Percentiles rank a stretch among this genome's conserved stretches.
Evolutionary conservation across 371 early-diverging fungal species (phyloP).

Genomic region (Vittaforma corneae): DNA sequence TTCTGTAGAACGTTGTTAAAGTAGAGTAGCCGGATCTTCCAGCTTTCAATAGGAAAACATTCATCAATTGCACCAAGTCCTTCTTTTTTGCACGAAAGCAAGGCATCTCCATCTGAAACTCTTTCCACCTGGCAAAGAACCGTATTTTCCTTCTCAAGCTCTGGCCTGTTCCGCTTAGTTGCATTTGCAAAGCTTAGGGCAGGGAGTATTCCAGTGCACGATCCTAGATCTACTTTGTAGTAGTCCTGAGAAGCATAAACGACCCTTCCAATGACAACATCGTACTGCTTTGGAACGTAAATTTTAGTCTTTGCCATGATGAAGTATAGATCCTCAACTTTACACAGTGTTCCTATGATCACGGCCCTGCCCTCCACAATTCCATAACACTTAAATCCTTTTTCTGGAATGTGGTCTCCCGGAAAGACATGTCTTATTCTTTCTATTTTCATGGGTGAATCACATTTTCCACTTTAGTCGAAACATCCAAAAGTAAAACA

Average conservation of each 20-base stretch:
- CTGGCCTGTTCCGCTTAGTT: slow-evolving; percentile 57
- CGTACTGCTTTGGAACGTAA: slow-evolving; percentile 48
- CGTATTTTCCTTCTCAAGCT: slow-evolving; percentile 40
- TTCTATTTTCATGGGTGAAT: neutral
- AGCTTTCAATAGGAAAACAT: slow-evolving; percentile 25
- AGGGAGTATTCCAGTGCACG: slow-evolving; percentile 41
- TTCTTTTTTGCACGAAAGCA: slow-evolving; percentile 44
- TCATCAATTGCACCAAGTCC: slow-evolving; percentile 51
- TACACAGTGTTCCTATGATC: slow-evolving; percentile 24
- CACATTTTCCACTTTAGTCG: too few species aligned
- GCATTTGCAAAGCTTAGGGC: slow-evolving; percentile 52
- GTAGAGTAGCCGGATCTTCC: slow-evolving; percentile 47
- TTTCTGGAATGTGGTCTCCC: slow-evolving; percentile 28
- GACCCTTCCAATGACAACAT: slow-evolving; percentile 52
- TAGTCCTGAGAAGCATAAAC: slow-evolving; percentile 40
- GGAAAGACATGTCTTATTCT: slow-evolving; percentile 27
- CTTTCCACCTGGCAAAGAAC: slow-evolving; percentile 42
- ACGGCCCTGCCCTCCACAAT: slow-evolving; percentile 12
- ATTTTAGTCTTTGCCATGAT: slow-evolving; percentile 30
- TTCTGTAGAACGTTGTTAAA: slow-evolving; percentile 22
- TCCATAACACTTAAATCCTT: slow-evolving; percentile 20
- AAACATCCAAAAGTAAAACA: too few species aligned
- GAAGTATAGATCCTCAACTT: slow-evolving; percentile 16
- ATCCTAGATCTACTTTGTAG: slow-evolving; percentile 46
- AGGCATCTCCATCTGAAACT: slow-evolving; percentile 30